A percentile compares a stretch with the other conserved stretches of the same genome.
Conservation (phyloP, 768 basidiomycete genomes). For the Amanita polypyramis region DNA sequence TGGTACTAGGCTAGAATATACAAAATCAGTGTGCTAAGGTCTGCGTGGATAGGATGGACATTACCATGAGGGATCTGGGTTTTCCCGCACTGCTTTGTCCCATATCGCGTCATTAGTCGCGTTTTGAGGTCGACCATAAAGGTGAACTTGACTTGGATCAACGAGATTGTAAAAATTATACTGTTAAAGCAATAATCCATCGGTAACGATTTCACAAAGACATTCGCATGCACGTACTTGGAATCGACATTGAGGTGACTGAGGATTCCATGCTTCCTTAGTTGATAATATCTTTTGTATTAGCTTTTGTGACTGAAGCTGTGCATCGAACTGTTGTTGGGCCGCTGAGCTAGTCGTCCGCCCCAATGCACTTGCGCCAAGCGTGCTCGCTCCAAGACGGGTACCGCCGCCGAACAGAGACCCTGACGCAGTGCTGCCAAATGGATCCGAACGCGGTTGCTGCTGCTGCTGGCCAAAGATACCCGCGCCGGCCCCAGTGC, state of each 20-base stretch:
- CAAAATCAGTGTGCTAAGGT: constrained; percentile 1
- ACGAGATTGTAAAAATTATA: constrained; percentile 82
- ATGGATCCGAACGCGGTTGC: constrained; percentile 17
- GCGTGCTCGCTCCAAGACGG: constrained; percentile 16
- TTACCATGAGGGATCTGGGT: constrained; percentile 73
- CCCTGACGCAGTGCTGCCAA: constrained; percentile 21
- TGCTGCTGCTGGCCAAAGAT: constrained; percentile 17
- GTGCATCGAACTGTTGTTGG: constrained; percentile 48
- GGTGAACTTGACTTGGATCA: constrained; percentile 49
- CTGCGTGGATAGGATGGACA: background rate
- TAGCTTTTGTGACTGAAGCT: constrained; percentile 44
- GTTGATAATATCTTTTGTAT: constrained; percentile 53
- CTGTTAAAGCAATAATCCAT: constrained; percentile 22
- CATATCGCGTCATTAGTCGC: constrained; percentile 63
- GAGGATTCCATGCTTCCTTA: constrained; percentile 61
- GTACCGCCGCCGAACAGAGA: constrained; percentile 16
- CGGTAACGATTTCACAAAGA: background rate
- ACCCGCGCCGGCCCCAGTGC: constrained; percentile 14
- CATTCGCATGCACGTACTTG: constrained; percentile 42
- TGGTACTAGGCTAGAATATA: constrained; percentile 51
- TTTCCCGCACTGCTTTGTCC: constrained; percentile 72
- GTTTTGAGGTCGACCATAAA: constrained; percentile 66
- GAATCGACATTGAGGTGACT: constrained; percentile 63
- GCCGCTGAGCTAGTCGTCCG: constrained; percentile 23
- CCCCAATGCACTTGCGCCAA: constrained; percentile 22